Conservation (phyloP, 2,329 filamentous ascomycete genomes). For the Daldinia sp. region DNA sequence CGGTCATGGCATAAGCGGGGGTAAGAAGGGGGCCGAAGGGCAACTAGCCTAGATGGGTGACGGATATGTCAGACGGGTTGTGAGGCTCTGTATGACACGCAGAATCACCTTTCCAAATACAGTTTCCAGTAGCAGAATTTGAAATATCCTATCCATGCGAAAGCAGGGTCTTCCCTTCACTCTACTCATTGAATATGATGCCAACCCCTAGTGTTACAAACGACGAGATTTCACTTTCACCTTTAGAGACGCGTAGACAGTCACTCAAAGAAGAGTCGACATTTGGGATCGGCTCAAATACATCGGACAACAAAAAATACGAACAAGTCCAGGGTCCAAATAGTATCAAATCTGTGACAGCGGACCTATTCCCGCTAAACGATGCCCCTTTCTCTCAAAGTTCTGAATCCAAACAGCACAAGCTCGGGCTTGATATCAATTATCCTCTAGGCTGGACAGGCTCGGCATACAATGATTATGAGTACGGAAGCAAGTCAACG, state of each 20-base stretch:
- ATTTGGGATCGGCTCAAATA: background rate
- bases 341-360: background rate
- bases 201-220: background rate
- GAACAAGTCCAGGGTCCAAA: background rate
- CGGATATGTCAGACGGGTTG: background rate
- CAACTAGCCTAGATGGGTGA: background rate
- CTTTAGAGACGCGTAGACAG: background rate
- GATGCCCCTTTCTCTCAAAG: no score
- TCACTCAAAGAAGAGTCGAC: background rate
- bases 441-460: constrained; percentile 8
- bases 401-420: constrained; percentile 3
- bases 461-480: constrained; percentile 12
- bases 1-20: background rate
- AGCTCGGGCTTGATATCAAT: constrained; percentile 19
- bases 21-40: background rate
- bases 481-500: background rate
- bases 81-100: background rate
- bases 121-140: no score
- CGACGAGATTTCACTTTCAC: background rate
- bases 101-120: background rate
- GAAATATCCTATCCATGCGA: no score
- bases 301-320: background rate
- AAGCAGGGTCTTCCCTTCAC: background rate
- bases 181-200: background rate
- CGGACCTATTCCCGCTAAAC: background rate